These are phyloP conservation scores for Trifolium pratense DNA, from an alignment of 306 rosid genomes.

Conservation along the genomic window DNA sequence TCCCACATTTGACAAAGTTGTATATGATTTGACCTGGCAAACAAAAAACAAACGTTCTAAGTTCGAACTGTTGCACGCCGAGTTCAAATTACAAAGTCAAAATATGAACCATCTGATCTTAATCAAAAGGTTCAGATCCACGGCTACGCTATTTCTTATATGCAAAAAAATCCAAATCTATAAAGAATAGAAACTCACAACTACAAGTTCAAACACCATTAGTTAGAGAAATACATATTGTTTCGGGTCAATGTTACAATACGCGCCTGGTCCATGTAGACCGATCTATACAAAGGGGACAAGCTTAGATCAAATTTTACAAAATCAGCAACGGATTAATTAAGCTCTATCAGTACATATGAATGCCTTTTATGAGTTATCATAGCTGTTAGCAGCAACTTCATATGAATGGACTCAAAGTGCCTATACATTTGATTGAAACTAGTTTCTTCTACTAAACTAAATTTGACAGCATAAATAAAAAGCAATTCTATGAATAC, in stretches of 20 bases:
- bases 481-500: slow-evolving; percentile 47
- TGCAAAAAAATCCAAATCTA: neutral
- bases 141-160: neutral
- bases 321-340: slow-evolving; percentile 35
- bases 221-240: neutral
- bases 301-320: slow-evolving; percentile 32
- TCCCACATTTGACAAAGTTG: neutral
- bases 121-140: neutral
- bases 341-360: slow-evolving; percentile 28
- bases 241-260: neutral
- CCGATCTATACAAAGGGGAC: slow-evolving; percentile 23
- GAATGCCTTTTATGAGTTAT: slow-evolving; percentile 39
- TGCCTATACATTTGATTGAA: slow-evolving; percentile 50
- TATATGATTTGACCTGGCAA: neutral
- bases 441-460: slow-evolving; percentile 44
- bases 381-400: slow-evolving; percentile 35
- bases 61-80: neutral
- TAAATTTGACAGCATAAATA: slow-evolving; percentile 26
- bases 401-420: slow-evolving; percentile 45
- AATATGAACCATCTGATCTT: neutral
- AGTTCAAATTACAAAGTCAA: neutral
- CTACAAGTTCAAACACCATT: neutral
- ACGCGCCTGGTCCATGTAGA: neutral
- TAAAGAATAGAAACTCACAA: neutral
- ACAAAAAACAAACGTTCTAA: neutral